Percentiles rank a stretch among this genome's conserved stretches.
These are phyloP conservation scores for Botrytis paeoniae DNA, from an alignment of 2,329 filamentous ascomycete genomes.

Conservation along the genomic window DNA sequence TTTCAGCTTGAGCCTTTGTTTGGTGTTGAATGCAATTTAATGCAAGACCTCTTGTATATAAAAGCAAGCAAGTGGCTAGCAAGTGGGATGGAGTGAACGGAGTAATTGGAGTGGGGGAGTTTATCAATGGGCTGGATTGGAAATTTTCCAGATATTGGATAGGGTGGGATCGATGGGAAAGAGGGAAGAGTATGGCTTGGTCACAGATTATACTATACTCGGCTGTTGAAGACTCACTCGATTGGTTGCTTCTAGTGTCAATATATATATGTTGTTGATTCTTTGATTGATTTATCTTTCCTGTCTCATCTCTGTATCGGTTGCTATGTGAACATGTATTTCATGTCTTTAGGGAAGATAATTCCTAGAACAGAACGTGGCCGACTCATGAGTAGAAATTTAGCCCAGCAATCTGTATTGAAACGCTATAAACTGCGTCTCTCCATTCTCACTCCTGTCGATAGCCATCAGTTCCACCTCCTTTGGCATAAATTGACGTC, in stretches of 20 bases:
- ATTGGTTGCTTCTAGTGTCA: not conserved
- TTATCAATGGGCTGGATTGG: not conserved
- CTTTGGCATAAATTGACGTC: not conserved
- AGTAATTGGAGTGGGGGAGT: not conserved
- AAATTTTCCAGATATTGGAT: not conserved
- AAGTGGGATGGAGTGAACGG: not conserved
- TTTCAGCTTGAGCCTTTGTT: slow-evolving; percentile 4
- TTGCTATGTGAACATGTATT: not conserved
- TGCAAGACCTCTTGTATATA: slow-evolving; percentile 1
- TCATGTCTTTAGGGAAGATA: not conserved
- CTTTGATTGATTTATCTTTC: not conserved
- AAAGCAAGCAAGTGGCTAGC: not conserved
- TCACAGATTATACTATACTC: not conserved
- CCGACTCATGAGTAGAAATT: not conserved
- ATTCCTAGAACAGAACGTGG: not conserved
- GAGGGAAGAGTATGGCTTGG: not conserved
- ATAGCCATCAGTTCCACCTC: not conserved
- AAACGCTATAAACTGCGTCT: not conserved
- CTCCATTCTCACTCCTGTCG: not conserved
- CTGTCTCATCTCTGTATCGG: not conserved
- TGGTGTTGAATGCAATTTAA: not conserved
- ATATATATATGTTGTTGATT: not conserved
- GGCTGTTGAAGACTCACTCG: not conserved
- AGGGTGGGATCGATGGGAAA: not conserved
- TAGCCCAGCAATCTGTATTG: not conserved